Base-by-base conservation (phyloP, 2,329 filamentous ascomycete species). In the Fusarium drepaniforme region DNA sequence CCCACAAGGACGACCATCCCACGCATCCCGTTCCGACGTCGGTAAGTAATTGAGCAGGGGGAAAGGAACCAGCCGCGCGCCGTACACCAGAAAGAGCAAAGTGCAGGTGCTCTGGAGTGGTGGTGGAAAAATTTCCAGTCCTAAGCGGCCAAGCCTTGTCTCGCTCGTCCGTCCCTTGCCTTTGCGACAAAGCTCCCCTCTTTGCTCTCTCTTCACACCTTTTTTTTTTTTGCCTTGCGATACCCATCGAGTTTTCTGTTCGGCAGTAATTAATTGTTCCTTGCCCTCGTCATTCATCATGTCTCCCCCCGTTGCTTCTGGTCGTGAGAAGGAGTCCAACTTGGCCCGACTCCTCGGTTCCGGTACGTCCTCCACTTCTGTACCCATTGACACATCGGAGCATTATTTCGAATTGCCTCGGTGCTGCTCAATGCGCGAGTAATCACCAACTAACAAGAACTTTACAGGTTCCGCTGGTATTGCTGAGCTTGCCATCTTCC, bases 401-500 rank as follows among this genome's bases (percentile, higher is more conserved):
- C 18, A 64, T 64, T 66, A 53, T 56, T 28, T 61, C 40, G 15
- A 44, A 51, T 56, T 56, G 49, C 49, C 49, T 56, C 49, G 28
- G 59, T 57, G 46, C 30, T 53, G 28, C 38, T 33, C 25, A 42
- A 64, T 21, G 56, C 8, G 44, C 28, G 16, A n/a, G 38, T 38
- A 46, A 42, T 5, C 18, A 59, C 35, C 12, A 67, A 67, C 75
- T 81, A 70, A 82, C 76, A 67, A 67, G 37, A 51, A 35, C 44
- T 35, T n/a, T 15, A 62, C 44, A 98, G 96, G 96, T 81, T 94
- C 92, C 82, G 95, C 96, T 82, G 96, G 96, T 88, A 96, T 98
- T 84, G 93, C 96, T 80, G 96, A 98, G 86, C 88, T 98, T 81
- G 91, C 95, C 81, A 91, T 98, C 84, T 98, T 98, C 89, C 95